A percentile compares a stretch with the other conserved stretches of the same genome.
Evolutionary conservation across 176 grass and related monocot genomes (phyloP).

Genomic region (Triticum urartu): DNA sequence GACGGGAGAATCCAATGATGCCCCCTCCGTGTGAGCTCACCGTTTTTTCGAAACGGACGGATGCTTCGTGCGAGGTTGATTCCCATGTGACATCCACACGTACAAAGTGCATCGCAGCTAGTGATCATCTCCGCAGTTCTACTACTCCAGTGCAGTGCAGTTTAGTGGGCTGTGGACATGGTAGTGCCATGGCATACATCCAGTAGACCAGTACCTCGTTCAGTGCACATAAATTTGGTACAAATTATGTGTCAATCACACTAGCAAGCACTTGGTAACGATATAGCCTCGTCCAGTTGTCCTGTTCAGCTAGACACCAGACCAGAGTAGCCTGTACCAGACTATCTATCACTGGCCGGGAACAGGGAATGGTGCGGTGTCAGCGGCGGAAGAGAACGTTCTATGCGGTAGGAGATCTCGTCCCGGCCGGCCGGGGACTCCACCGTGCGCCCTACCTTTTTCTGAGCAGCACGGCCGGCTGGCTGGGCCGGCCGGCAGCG

Average conservation of each 20-base stretch:
- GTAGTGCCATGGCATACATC: neutral
- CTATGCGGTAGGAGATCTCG: constrained; percentile 9
- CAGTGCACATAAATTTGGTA: neutral
- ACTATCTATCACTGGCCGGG: neutral
- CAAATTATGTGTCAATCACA: neutral
- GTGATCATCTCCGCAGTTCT: neutral
- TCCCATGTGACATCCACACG: constrained; percentile 40
- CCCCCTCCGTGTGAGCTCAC: neutral
- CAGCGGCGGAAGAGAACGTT: constrained; percentile 23
- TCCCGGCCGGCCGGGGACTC: neutral
- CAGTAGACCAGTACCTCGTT: neutral
- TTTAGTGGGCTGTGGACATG: neutral
- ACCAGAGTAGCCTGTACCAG: neutral
- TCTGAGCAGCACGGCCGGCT: constrained; percentile 4
- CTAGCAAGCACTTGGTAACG: neutral
- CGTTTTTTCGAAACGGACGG: neutral
- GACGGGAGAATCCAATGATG: constrained; percentile 44
- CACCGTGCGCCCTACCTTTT: constrained; percentile 22
- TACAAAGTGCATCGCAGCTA: neutral
- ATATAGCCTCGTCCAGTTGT: neutral
- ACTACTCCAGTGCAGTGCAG: neutral
- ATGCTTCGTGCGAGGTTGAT: constrained; percentile 27
- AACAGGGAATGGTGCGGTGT: neutral
- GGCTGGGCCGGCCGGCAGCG: neutral
- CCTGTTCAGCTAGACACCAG: neutral